Conservation (phyloP, 192 early-diverging fungal genomes). For the Podila epigama region DNA sequence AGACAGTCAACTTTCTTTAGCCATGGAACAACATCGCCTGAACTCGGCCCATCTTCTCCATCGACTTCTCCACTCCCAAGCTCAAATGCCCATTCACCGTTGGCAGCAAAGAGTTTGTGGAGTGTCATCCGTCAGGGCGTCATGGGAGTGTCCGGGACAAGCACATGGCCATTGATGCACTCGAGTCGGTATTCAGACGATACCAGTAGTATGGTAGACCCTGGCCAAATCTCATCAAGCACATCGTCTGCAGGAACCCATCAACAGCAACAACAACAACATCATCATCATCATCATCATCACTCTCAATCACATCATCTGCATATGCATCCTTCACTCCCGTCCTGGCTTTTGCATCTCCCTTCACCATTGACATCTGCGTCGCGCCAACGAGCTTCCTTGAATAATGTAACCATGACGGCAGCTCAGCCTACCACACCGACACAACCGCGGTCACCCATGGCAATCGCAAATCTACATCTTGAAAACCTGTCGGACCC, state of each 20-base stretch:
- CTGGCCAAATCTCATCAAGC: background rate
- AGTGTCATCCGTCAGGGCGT: conserved; percentile 36
- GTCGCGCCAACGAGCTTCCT: conserved; percentile 28
- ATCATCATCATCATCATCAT: conserved; percentile 14
- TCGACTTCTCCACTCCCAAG: background rate
- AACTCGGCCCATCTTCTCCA: background rate
- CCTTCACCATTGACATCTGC: conserved; percentile 27
- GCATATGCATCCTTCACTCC: conserved; percentile 15
- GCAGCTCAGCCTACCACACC: background rate
- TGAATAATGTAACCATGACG: too few relatives aligned
- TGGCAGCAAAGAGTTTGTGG: conserved; percentile 21
- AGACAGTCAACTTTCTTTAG: conserved; percentile 27
- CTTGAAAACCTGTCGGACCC: background rate
- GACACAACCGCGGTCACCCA: background rate
- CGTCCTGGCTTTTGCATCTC: conserved; percentile 25
- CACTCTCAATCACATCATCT: conserved; percentile 11
- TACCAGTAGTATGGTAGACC: background rate
- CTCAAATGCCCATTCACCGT: conserved; percentile 16
- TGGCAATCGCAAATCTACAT: background rate
- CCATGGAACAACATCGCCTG: conserved; percentile 11
- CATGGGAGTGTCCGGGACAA: conserved; percentile 41
- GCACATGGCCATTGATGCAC: conserved; percentile 23
- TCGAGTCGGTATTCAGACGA: conserved; percentile 11
- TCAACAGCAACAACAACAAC: conserved; percentile 5
- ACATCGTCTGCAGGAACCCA: background rate